Conservation (phyloP, 2,329 filamentous ascomycete species). For the Chaetomium olivaceum region DNA sequence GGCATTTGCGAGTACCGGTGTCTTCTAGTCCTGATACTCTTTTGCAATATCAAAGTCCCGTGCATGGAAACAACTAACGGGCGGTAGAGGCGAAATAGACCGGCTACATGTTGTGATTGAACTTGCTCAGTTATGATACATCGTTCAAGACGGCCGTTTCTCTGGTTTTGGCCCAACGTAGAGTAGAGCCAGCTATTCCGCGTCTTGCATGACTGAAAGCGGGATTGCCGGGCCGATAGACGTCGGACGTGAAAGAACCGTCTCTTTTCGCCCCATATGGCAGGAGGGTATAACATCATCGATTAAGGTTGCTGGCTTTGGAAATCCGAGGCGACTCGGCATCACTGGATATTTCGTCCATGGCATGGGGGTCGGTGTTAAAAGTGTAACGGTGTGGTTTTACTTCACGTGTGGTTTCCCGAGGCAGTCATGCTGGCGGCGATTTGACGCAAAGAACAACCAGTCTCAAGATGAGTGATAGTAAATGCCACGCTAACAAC, state of each 20-base stretch:
- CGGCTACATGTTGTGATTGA: constrained; percentile 3
- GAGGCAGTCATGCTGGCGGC: not conserved
- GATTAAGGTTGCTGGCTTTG: not conserved
- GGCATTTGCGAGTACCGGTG: not conserved
- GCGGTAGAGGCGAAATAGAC: constrained; percentile 2
- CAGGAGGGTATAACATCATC: not conserved
- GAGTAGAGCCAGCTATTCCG: not conserved
- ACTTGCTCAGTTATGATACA: not conserved
- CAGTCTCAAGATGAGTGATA: not conserved
- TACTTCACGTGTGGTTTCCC: not conserved
- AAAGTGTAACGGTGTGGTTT: not conserved
- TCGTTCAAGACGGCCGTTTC: not conserved
- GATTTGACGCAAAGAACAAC: not conserved
- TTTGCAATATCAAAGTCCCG: constrained; percentile 29
- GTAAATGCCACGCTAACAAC: not conserved
- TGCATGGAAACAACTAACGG: constrained; percentile 20
- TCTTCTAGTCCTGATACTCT: not conserved
- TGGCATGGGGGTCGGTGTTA: not conserved
- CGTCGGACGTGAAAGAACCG: not conserved
- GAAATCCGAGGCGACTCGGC: not conserved
- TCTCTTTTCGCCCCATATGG: not conserved
- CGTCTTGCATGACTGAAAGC: not conserved
- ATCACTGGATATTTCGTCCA: not conserved
- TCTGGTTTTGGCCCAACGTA: not conserved
- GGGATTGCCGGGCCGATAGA: not conserved